Conservation (phyloP, 192 early-diverging fungal genomes). For the Helicostylum pulchrum region DNA sequence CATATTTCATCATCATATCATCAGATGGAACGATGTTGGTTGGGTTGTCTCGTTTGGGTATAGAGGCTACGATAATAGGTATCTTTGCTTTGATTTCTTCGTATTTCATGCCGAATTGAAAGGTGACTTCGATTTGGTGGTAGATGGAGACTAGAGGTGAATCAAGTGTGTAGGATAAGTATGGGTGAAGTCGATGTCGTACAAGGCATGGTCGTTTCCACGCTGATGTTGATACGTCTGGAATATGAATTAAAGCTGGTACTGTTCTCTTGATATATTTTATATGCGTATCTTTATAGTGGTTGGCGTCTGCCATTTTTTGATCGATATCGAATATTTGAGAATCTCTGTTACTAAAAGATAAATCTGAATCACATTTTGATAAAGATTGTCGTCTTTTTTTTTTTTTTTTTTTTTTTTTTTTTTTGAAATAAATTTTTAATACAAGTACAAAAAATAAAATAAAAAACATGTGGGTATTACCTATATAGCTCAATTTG, state of each 20-base stretch:
- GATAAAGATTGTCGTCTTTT: slow-evolving; percentile 7
- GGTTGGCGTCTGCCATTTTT: neutral
- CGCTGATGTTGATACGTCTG: slow-evolving; percentile 16
- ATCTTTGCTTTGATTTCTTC: slow-evolving; percentile 30
- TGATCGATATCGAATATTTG: slow-evolving; percentile 1
- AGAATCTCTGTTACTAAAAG: neutral
- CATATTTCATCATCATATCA: slow-evolving; percentile 7
- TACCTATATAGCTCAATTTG: slow-evolving; percentile 35
- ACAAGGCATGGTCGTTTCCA: slow-evolving; percentile 31
- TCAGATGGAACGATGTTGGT: neutral
- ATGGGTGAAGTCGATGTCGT: slow-evolving; percentile 20
- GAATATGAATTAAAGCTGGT: slow-evolving; percentile 23
- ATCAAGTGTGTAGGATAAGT: slow-evolving; percentile 14
- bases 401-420: too few relatives aligned
- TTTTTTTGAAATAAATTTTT: too few relatives aligned
- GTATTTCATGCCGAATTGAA: slow-evolving; percentile 26
- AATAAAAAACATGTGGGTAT: neutral
- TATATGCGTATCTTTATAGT: slow-evolving; percentile 10
- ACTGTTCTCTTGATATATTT: slow-evolving; percentile 24
- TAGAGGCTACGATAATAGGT: slow-evolving; percentile 30
- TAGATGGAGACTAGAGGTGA: slow-evolving; percentile 31
- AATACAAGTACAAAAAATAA: too few relatives aligned
- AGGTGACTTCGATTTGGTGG: slow-evolving; percentile 30
- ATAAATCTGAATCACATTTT: slow-evolving; percentile 18
- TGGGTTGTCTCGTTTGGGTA: slow-evolving; percentile 1